These are phyloP conservation scores for Sporothrix protearum DNA, from an alignment of 2,329 filamentous ascomycete genomes.

Conservation along the genomic window DNA sequence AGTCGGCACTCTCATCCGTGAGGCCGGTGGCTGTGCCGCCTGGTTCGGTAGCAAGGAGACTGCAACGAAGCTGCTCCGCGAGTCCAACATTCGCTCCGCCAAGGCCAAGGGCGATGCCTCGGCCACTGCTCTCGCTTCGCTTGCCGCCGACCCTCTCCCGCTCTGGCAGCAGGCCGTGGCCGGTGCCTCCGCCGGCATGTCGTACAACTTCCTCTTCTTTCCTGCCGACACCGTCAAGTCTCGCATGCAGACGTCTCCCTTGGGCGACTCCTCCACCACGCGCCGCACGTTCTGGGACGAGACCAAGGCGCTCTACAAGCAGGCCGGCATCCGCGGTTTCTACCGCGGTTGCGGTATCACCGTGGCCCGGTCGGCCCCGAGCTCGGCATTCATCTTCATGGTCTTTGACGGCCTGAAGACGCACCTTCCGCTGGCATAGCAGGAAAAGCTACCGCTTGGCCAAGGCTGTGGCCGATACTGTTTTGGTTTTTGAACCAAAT, in stretches of 20 bases:
- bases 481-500: background rate
- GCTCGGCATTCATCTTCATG: constrained; percentile 97
- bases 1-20: constrained; percentile 85
- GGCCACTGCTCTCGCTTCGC: constrained; percentile 37
- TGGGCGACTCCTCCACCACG: constrained; percentile 43
- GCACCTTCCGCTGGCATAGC: constrained; percentile 52
- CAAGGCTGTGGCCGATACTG: background rate
- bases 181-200: constrained; percentile 83
- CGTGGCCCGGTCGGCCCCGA: constrained; percentile 79
- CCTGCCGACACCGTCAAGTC: constrained; percentile 97
- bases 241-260: constrained; percentile 85
- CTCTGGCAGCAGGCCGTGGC: constrained; percentile 84
- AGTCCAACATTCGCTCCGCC: constrained; percentile 47
- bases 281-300: constrained; percentile 68
- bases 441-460: background rate
- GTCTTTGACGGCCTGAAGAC: constrained; percentile 84
- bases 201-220: constrained; percentile 96
- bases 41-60: constrained; percentile 95
- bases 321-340: constrained; percentile 77
- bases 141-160: constrained; percentile 57
- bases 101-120: constrained; percentile 30
- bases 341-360: constrained; percentile 97
- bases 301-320: constrained; percentile 69
- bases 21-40: constrained; percentile 86
- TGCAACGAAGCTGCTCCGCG: constrained; percentile 66